Base-by-base conservation (phyloP, 177 flowering plant genomes). In the Tripterygium wilfordii region DNA sequence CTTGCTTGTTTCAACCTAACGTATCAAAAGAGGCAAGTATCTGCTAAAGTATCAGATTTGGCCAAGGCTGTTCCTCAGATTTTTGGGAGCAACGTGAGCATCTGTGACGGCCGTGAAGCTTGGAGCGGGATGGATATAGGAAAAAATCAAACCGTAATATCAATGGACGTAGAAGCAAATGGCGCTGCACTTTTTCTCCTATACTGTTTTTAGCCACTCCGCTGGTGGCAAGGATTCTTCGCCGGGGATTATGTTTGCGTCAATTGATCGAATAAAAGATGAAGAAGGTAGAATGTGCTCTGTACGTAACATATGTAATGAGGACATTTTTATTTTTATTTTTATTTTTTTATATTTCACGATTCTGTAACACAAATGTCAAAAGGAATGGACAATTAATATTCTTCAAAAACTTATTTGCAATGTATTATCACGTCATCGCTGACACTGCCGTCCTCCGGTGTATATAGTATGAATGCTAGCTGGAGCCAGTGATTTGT, bases 1-100 rank as follows among this genome's bases (percentile, higher is more conserved):
- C 46, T 80, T 22, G 82, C 95, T 0, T 72, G 83, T 36, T 91
- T 88, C 90, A 91, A 91, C 51, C 62, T 91, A 40, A 69, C 53
- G 51, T 6, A 62, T 4, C 36, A 13, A 31, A 70, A 54, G 64
- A 62, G 63, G 5, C 37, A 41, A 7, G 68, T 87, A 42, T 71
- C 84, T 8, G 69, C 81, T 24, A 73, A 65, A 33, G 58, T 75
- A 45, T 42, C 66, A 16, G 83, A 85, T 54, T 37, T 88, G 38
- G 64, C 48, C 0, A 68, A 53, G 65, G 75, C 51, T 13, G 60
- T 83, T 28, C 86, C 74, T n/a, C n/a, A n/a, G n/a, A n/a, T n/a
- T n/a, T n/a, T n/a, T 6, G 52, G 48, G 28, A 57, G 22, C 36
- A 54, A 72, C 39, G 33, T 72, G 44, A 47, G 24, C 6, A 10